A percentile compares a stretch with the other conserved stretches of the same genome.
Evolutionary conservation across 2,329 filamentous ascomycete species (phyloP).

Genomic region (Fusarium sp.): DNA sequence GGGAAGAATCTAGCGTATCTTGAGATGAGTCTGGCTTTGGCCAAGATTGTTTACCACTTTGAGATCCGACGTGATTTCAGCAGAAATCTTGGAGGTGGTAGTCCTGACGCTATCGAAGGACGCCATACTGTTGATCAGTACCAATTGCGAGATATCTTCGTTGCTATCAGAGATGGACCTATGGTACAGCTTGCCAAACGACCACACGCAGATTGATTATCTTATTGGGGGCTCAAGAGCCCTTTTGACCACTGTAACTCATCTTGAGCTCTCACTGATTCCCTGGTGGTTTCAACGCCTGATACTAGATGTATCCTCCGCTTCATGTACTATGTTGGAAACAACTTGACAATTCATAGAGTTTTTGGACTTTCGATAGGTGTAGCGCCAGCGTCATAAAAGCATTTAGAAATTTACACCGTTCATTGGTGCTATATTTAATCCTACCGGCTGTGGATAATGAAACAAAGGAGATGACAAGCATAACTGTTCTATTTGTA

Average conservation of each 20-base stretch:
- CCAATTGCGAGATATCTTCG: conserved; percentile 30
- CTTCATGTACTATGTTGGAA: neutral
- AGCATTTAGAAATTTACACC: neutral
- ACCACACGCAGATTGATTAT: neutral
- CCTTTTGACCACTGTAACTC: neutral
- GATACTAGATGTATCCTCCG: neutral
- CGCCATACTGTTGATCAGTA: conserved; percentile 27
- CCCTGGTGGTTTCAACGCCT: neutral
- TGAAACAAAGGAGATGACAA: neutral
- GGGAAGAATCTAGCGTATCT: conserved; percentile 38
- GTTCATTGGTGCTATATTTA: neutral
- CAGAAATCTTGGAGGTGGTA: conserved; percentile 29
- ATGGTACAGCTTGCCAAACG: conserved; percentile 24
- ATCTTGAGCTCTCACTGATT: neutral
- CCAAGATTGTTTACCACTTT: conserved; percentile 24
- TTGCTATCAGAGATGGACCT: conserved; percentile 23
- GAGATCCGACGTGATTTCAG: conserved; percentile 15
- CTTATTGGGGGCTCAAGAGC: neutral
- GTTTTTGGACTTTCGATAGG: neutral
- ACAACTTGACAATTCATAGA: neutral
- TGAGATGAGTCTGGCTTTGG: conserved; percentile 32
- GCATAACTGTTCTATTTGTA: too few relatives aligned
- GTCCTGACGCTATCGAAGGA: conserved; percentile 10
- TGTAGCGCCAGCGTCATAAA: neutral
- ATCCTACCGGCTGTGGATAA: too few relatives aligned